Percentiles rank a stretch among this genome's conserved stretches.
Evolutionary conservation across 2,329 filamentous ascomycete genomes (phyloP).

Genomic region (Botrytis galanthina): DNA sequence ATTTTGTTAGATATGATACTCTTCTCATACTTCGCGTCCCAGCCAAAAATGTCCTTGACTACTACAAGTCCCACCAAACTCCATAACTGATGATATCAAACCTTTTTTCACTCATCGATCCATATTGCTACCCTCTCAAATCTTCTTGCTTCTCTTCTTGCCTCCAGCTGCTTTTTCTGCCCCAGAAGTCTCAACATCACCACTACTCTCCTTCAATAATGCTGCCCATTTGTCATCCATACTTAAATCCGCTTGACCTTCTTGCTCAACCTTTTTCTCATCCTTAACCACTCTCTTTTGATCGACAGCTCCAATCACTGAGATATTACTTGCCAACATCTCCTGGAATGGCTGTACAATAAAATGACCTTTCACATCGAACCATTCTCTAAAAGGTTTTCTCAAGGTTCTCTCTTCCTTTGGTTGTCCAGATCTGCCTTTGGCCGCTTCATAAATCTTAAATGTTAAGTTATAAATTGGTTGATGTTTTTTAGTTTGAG

Average conservation of each 20-base stretch:
- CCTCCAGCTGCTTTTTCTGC: slow-evolving; percentile 23
- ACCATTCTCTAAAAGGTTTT: slow-evolving; percentile 72
- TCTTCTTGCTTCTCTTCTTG: slow-evolving; percentile 38
- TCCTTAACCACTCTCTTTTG: slow-evolving; percentile 51
- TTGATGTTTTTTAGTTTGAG: slow-evolving; percentile 72
- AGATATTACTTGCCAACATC: slow-evolving; percentile 67
- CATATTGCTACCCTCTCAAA: slow-evolving; percentile 10
- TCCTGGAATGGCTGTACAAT: slow-evolving; percentile 74
- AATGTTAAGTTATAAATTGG: slow-evolving; percentile 78
- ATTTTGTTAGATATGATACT: not conserved
- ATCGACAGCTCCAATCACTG: slow-evolving; percentile 64
- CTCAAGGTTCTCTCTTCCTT: slow-evolving; percentile 48
- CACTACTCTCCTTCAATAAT: slow-evolving; percentile 35
- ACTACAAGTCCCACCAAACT: slow-evolving; percentile 1
- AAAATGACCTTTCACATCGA: slow-evolving; percentile 70
- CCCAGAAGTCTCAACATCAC: slow-evolving; percentile 20
- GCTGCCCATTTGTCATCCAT: slow-evolving; percentile 38
- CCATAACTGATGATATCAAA: slow-evolving; percentile 2
- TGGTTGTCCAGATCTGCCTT: slow-evolving; percentile 23
- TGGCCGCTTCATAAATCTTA: slow-evolving; percentile 42
- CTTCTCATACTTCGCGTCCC: not conserved
- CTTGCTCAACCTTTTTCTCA: slow-evolving; percentile 23
- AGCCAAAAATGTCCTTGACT: not conserved
- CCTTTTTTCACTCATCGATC: not conserved
- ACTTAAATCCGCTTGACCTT: slow-evolving; percentile 23